Base-by-base conservation (phyloP, 1,139 yeast species). In the Suhomyces terraborum region DNA sequence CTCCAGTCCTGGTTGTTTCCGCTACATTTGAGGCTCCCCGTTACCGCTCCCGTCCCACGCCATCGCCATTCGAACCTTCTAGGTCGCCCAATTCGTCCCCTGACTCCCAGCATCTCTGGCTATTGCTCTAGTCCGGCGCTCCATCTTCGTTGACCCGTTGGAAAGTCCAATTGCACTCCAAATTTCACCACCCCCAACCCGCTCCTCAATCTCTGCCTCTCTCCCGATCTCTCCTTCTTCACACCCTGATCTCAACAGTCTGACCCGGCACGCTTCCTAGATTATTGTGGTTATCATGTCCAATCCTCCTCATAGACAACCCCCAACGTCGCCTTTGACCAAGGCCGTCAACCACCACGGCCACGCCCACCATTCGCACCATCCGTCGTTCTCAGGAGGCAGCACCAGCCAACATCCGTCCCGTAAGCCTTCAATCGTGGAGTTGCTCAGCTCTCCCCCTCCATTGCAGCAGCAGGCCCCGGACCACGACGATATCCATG, bases 401-500 rank as follows among this genome's bases (percentile, higher is more conserved):
- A 17, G 44, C 26, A 10, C 42, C 29, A 32, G 35, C 14, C 49
- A 48, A 21, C 61, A 54, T 30, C 58, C 64, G 1, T 57, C 69
- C 14, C 69, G 89, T 47, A 85, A 82, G 51, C 76, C 86, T 0
- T 84, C 94, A n/a, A 85, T 87, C 45, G 95, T 85, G 32, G 95
- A 87, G 58, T 62, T 87, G 64, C 69, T 87, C 36, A 80, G 88
- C n/a, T 80, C 93, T 6, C 95, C 95, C 1, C 95, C 95, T 6
- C 87, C 88, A 0, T 62, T 83, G 41, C 75, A 73, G 20, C 45
- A 39, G 22, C 52, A 31, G 54, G 52, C 36, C 36, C 40, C 39
- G 8, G 59, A 55, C 28, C 60, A 59, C 38, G 71, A 63, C 22
- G 76, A 69, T 40, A 57, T 66, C 29, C 62, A 62, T 46, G 60